A percentile compares a stretch with the other conserved stretches of the same genome.
Evolutionary conservation across 2,329 filamentous ascomycete genomes (phyloP).

Genomic region (Trichocomaceae sp.): DNA sequence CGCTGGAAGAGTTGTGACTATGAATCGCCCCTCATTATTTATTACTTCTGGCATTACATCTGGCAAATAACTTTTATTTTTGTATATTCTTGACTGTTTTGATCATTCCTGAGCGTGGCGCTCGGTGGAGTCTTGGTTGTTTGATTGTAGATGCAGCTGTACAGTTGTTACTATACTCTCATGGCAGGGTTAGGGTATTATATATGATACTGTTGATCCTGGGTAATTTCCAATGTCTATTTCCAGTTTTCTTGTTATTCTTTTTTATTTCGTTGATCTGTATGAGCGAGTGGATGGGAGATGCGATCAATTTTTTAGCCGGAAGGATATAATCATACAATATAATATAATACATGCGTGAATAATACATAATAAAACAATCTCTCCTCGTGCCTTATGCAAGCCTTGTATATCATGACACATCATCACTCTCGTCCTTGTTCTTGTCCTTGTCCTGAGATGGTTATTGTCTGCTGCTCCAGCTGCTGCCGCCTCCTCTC

Average conservation of each 20-base stretch:
- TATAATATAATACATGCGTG: neutral
- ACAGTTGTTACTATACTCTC: neutral
- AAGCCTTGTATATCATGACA: neutral
- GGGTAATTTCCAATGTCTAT: neutral
- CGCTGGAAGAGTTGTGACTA: slow-evolving; percentile 27
- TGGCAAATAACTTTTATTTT: neutral
- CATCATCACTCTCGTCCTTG: neutral
- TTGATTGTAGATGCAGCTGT: neutral
- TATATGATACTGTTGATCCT: neutral
- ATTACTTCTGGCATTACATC: neutral
- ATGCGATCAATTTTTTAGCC: neutral
- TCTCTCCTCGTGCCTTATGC: neutral
- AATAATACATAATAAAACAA: slow-evolving; percentile 3
- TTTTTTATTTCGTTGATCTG: neutral
- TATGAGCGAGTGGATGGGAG: neutral
- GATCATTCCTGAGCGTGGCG: slow-evolving; percentile 4
- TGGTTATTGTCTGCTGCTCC: slow-evolving; percentile 13
- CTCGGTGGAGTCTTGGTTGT: slow-evolving; percentile 7
- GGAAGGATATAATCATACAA: neutral
- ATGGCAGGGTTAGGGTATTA: neutral
- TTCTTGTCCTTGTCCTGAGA: neutral
- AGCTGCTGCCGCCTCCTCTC: slow-evolving; percentile 39
- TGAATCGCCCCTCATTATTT: neutral
- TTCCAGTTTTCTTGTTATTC: neutral
- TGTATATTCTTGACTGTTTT: too few species aligned